Percentiles rank a stretch among this genome's conserved stretches.
Conservation (phyloP, 768 basidiomycete genomes). For the Russula virescens region DNA sequence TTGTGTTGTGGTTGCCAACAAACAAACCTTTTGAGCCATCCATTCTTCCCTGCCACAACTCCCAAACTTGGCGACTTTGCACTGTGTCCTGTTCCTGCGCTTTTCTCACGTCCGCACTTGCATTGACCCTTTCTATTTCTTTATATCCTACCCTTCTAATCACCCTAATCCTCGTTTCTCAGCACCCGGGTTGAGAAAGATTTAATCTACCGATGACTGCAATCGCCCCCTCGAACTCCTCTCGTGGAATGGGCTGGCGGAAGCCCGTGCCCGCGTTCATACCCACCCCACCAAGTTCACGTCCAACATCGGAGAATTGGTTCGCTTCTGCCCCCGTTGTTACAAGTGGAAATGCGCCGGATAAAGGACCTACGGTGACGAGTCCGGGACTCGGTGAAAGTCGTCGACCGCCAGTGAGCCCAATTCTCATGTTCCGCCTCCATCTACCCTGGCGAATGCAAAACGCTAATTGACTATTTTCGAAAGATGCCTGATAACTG, state of each 20-base stretch:
- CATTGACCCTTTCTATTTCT: slow-evolving; percentile 8
- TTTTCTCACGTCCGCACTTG: slow-evolving; percentile 15
- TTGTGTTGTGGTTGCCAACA: slow-evolving; percentile 12
- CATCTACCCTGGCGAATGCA: background rate
- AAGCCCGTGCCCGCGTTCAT: slow-evolving; percentile 23
- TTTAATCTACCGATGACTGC: slow-evolving; percentile 12
- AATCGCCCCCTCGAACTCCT: slow-evolving; percentile 18
- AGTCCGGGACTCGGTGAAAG: background rate
- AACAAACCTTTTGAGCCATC: background rate
- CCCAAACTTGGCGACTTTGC: slow-evolving; percentile 2
- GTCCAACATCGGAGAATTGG: slow-evolving; percentile 19
- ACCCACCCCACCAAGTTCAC: slow-evolving; percentile 20
- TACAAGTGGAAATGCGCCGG: background rate
- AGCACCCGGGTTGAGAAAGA: slow-evolving; percentile 15
- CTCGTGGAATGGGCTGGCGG: slow-evolving; percentile 22
- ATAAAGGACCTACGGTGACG: background rate
- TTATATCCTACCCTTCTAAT: slow-evolving; percentile 19
- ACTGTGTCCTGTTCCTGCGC: slow-evolving; percentile 11
- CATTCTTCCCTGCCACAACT: slow-evolving; percentile 11
- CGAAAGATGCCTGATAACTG: slow-evolving; percentile 20
- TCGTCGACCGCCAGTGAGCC: slow-evolving; percentile 10
- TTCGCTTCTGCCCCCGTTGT: background rate
- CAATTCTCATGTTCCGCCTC: background rate
- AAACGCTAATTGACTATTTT: background rate
- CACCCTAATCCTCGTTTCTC: slow-evolving; percentile 2